phyloP scores from a whole-genome alignment of 345 rosid species.

The Lepidium africanum region DNA sequence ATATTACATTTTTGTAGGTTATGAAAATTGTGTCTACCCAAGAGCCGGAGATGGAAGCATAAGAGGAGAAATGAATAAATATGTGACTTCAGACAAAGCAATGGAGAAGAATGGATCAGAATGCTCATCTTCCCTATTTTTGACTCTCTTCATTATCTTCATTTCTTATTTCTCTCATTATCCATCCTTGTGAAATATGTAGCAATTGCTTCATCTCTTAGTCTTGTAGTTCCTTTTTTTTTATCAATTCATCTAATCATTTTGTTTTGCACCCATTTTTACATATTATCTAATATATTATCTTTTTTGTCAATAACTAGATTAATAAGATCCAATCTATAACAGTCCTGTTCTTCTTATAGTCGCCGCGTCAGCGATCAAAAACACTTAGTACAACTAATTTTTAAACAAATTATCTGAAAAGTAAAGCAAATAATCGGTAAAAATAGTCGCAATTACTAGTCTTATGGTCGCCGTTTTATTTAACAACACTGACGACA shows the following conservation, averaged over 20 bases:
- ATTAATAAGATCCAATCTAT: no score
- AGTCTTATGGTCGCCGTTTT: no score
- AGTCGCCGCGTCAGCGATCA: no score
- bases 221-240: neutral
- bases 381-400: no score
- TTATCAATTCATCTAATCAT: neutral
- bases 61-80: slow-evolving; percentile 12
- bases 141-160: neutral
- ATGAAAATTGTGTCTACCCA: slow-evolving; percentile 46
- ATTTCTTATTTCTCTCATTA: neutral
- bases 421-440: no score
- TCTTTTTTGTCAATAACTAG: no score
- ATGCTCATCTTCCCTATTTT: neutral
- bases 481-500: no score
- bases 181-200: neutral
- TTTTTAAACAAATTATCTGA: no score
- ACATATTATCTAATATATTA: neutral
- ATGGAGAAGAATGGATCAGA: slow-evolving; percentile 3
- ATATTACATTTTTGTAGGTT: slow-evolving; percentile 33
- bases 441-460: no score
- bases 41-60: slow-evolving; percentile 31
- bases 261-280: neutral
- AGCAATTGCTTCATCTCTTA: neutral
- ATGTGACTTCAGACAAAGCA: slow-evolving; percentile 20
- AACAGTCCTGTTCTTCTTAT: no score